Base-by-base conservation (phyloP, 495 filamentous ascomycete species). In the Penicillium fimorum region DNA sequence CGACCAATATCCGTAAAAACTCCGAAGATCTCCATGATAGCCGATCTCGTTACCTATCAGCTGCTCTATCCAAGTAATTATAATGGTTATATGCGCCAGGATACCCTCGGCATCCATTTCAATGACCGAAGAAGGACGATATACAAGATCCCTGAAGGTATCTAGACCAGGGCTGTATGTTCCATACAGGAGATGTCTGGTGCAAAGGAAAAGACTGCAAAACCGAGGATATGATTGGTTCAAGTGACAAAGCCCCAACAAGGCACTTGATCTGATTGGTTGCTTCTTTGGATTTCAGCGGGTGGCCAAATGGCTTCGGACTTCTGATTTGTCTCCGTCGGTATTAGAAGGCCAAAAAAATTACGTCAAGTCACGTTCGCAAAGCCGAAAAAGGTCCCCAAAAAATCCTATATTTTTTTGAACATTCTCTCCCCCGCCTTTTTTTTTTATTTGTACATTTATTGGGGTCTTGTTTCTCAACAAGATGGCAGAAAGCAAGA, bases 141-240 rank as follows among this genome's bases (percentile, higher is more conserved):
- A 22, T 22, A 2, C 33, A 22, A 5, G 12, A 20, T 41, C 12
- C 22, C 48, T 41, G 41, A n/a, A 27, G 13, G 44, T 37, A 30
- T 12, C 13, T 47, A 8, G 27, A 10, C 25, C 27, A 18, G n/a
- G 32, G 8, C 38, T 37, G 62, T 63, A 60, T 51, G 53, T 44
- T 25, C 53, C 54, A 62, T 65, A 67, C 62, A 58, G 54, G 30
- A 27, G 50, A 47, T 40, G 47, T 38, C 25, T 44, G 32, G 37
- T 50, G 50, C 46, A 29, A 41, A 20, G 8, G 18, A 38, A 37
- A 53, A 41, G 49, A 27, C 49, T 32, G 33, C 44, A 55, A 60
- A 69, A 62, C 70, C 74, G 72, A 76, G 67, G n/a, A 18, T 48
- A 15, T 75, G 64, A 75, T 77, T 76, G 74, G 74, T 6, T 17